Percentiles rank a stretch among this genome's conserved stretches.
Conservation (phyloP, 2,329 filamentous ascomycete species). For the Trichothecium sympodiale region DNA sequence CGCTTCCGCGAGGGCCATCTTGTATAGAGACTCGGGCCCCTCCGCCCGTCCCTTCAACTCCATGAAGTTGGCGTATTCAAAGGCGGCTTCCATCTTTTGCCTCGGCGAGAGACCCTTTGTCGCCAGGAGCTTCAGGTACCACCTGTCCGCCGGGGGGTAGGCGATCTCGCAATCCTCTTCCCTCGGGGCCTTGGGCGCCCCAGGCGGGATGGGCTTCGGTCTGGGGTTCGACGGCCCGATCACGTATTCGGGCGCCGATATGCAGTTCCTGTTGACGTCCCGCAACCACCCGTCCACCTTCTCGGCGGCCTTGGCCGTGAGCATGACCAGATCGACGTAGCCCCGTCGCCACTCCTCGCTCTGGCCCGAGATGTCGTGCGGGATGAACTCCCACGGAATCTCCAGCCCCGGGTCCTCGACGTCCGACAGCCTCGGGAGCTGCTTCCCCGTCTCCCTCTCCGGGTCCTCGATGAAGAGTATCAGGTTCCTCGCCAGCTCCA, state of each 20-base stretch:
- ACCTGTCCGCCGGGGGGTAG: conserved; percentile 60
- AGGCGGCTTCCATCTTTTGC: conserved; percentile 70
- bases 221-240: conserved; percentile 75
- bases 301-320: conserved; percentile 65
- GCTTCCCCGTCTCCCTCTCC: conserved; percentile 18
- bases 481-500: conserved; percentile 46
- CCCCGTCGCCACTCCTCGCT: conserved; percentile 76
- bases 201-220: conserved; percentile 60
- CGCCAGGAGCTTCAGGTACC: conserved; percentile 72
- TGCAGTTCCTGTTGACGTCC: conserved; percentile 42
- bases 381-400: conserved; percentile 52
- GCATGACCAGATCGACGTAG: conserved; percentile 75
- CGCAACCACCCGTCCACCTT: conserved; percentile 69
- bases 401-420: conserved; percentile 47
- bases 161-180: conserved; percentile 67
- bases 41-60: conserved; percentile 61
- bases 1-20: conserved; percentile 67
- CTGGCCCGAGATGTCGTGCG: conserved; percentile 62
- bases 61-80: conserved; percentile 77
- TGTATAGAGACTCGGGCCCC: conserved; percentile 61
- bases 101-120: conserved; percentile 68
- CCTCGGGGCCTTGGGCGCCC: conserved; percentile 49
- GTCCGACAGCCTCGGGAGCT: conserved; percentile 4
- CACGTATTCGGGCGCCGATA: conserved; percentile 64
- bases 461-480: conserved; percentile 60